Base-by-base conservation (phyloP, 1,139 yeast species). In the Saccharomyces hybrid region DNA sequence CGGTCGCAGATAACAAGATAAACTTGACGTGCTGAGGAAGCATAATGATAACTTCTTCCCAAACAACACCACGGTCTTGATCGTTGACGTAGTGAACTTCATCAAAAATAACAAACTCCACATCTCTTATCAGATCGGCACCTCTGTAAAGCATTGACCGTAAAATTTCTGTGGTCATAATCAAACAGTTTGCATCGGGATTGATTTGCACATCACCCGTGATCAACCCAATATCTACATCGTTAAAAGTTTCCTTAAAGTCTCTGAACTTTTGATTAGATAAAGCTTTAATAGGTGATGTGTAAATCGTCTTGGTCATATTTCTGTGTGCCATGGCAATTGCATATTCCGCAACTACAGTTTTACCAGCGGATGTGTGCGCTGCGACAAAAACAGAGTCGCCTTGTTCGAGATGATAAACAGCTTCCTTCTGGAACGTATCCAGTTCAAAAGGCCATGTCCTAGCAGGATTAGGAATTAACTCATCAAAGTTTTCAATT, bases 351-450 rank as follows among this genome's bases (percentile, higher is more conserved):
- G 96, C 96, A 26, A 88, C 95, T 5, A 88, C 96, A 0, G 96
- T 88, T 66, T 88, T 88, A 71, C 96, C 96, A 0, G 96, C 96
- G 4, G 96, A 88, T 0, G 96, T 88, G 69, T 93, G 99, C 0
- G 99, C 99, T 5, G 99, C 97, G 2, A 93, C 98, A 71, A 93
- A 88, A 2, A 93, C 99, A 0, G 98, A 90, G 68, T 93, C 99
- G 50, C 96, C 96, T 69, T 91, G 95, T 67, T 93, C 99, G 61
- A 93, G 78, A 73, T 93, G 97, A 61, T 90, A 93, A 1, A 93
- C 89, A 0, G 99, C 97, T 66, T 95, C 97, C 68, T 95, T 91
- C 71, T 93, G 99, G 73, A 93, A 93, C 32, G 90, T 88, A 74
- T 93, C 99, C 56, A 93, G 77, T 61, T 87, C 91, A 65, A 93